phyloP scores from a whole-genome alignment of 2,329 filamentous ascomycete species.

The Cercospora janseana region DNA sequence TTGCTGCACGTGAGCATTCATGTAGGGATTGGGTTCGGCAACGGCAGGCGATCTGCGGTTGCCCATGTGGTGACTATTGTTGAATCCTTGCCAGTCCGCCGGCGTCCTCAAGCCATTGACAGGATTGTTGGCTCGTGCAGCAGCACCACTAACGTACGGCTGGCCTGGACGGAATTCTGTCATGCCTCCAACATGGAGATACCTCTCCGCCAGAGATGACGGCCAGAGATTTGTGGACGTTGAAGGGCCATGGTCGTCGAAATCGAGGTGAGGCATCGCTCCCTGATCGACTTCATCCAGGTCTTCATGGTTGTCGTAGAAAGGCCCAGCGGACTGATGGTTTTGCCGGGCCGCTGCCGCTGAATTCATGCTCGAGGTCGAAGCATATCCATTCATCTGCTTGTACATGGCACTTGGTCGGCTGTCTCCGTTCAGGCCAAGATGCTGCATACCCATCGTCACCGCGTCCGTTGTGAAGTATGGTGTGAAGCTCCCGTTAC shows the following conservation, averaged over 20 bases:
- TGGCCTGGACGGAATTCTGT: conserved; percentile 26
- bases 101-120: conserved; percentile 48
- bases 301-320: conserved; percentile 17
- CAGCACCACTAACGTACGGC: conserved; percentile 41
- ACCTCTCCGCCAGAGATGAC: conserved; percentile 22
- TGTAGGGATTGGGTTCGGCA: conserved; percentile 41
- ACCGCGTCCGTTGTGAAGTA: conserved; percentile 43
- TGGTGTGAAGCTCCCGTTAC: conserved; percentile 42
- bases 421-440: conserved; percentile 22
- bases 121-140: conserved; percentile 41
- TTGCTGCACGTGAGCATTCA: conserved; percentile 40
- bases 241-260: conserved; percentile 35
- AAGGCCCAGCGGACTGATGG: background rate
- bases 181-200: conserved; percentile 19
- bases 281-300: conserved; percentile 24
- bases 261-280: conserved; percentile 37
- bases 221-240: conserved; percentile 27
- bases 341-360: background rate
- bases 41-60: conserved; percentile 21
- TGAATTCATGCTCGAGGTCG: background rate
- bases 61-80: conserved; percentile 13
- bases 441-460: conserved; percentile 37
- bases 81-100: conserved; percentile 43
- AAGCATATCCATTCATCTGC: conserved; percentile 18
- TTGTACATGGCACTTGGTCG: conserved; percentile 23